Conservation (phyloP, 805 yeast genomes). For the Candida methanosorbosa region DNA sequence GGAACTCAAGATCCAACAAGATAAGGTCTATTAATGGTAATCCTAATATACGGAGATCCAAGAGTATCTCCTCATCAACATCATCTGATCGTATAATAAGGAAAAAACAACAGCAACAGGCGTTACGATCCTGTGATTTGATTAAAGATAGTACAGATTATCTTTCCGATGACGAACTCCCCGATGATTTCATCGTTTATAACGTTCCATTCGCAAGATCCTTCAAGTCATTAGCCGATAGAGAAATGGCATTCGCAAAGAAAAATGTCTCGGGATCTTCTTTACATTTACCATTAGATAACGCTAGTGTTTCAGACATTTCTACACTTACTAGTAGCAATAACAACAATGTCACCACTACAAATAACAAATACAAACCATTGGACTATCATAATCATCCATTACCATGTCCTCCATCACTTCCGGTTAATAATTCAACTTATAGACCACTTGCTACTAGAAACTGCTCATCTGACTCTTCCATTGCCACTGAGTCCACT, state of each 20-base stretch:
- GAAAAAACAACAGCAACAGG: neutral
- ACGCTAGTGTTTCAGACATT: neutral
- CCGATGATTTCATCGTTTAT: constrained; percentile 43
- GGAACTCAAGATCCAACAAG: neutral
- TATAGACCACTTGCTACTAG: neutral
- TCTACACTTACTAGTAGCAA: neutral
- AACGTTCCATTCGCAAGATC: constrained; percentile 62
- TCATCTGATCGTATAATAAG: neutral
- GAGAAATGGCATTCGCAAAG: constrained; percentile 22
- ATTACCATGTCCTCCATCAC: too few relatives aligned
- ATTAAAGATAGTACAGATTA: constrained; percentile 15
- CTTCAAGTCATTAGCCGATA: constrained; percentile 28
- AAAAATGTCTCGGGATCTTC: neutral
- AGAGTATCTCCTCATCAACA: neutral
- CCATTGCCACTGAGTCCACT: constrained; percentile 31
- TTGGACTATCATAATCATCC: neutral
- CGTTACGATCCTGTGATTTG: neutral
- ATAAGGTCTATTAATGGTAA: too few relatives aligned
- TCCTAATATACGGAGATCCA: too few relatives aligned
- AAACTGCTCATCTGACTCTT: constrained; percentile 12
- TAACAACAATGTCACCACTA: neutral
- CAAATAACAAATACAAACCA: constrained; percentile 3
- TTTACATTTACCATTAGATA: neutral
- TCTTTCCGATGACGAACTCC: constrained; percentile 44
- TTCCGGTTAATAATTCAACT: constrained; percentile 7